Percentiles rank a stretch among this genome's conserved stretches.
These are phyloP conservation scores for Apiotrichum mycotoxinovorans DNA, from an alignment of 1,284 basidiomycete species.

Conservation along the genomic window DNA sequence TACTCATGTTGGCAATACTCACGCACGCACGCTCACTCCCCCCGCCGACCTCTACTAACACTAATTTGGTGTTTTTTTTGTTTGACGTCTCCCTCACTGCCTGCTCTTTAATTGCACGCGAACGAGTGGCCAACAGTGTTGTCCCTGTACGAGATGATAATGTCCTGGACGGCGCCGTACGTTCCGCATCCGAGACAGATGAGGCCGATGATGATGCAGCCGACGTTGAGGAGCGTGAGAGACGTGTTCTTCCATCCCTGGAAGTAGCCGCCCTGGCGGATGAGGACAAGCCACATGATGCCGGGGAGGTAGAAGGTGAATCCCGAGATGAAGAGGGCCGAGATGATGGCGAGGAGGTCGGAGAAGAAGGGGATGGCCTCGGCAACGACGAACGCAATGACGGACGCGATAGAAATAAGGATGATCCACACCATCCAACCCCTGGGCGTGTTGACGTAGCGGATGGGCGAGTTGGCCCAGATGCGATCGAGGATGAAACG, in stretches of 20 bases:
- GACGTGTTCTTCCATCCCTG: constrained; percentile 10
- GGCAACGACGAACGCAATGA: constrained; percentile 15
- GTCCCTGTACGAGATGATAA: constrained; percentile 6
- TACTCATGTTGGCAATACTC: background rate
- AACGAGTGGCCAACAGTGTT: constrained; percentile 11
- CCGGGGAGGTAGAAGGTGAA: constrained; percentile 19
- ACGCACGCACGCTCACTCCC: background rate
- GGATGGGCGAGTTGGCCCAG: constrained; percentile 14
- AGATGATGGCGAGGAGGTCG: constrained; percentile 33
- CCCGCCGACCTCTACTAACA: background rate
- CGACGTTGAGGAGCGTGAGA: constrained; percentile 11
- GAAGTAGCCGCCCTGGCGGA: constrained; percentile 16
- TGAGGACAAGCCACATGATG: constrained; percentile 20
- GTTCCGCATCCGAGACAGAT: constrained; percentile 13
- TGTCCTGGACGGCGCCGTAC: constrained; percentile 10
- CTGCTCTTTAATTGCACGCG: constrained; percentile 3
- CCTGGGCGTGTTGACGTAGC: constrained; percentile 34
- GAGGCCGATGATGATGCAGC: constrained; percentile 14
- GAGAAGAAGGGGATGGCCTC: constrained; percentile 40
- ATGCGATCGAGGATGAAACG: constrained; percentile 15
- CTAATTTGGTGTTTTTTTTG: too few relatives aligned
- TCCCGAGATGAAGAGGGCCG: constrained; percentile 22
- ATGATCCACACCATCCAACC: constrained; percentile 55
- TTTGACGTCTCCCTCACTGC: background rate
- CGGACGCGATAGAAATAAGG: constrained; percentile 1